phyloP scores from a whole-genome alignment of 2,329 filamentous ascomycete species.

The Fusarium kyushuense region DNA sequence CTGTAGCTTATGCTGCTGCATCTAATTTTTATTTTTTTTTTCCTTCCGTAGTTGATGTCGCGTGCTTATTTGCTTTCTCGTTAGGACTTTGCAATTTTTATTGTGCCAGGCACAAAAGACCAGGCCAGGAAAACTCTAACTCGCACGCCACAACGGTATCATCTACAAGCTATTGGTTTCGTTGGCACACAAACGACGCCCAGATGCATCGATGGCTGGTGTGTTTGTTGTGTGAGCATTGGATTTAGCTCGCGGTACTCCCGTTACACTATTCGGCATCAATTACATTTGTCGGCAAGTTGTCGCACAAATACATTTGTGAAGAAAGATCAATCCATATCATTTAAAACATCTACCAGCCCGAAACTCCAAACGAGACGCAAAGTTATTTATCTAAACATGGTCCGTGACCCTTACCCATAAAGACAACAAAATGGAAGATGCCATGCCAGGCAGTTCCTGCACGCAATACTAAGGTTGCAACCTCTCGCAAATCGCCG shows the following conservation, averaged over 20 bases:
- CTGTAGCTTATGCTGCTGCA: not conserved
- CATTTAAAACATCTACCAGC: conserved; percentile 8
- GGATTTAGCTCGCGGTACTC: not conserved
- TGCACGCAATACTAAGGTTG: not conserved
- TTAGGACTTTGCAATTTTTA: not conserved
- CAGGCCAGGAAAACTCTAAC: not conserved
- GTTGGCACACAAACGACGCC: not conserved
- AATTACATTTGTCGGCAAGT: not conserved
- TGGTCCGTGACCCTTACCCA: conserved; percentile 4
- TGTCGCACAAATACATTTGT: rapidly evolving
- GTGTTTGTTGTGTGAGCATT: not conserved
- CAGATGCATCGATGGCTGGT: not conserved
- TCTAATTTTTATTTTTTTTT: not conserved
- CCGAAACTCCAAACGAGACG: conserved; percentile 23
- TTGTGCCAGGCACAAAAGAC: not conserved
- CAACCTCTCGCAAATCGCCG: not conserved
- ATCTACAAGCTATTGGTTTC: not conserved
- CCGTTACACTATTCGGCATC: not conserved
- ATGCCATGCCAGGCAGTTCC: not conserved
- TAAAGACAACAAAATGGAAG: not conserved
- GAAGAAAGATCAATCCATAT: not conserved
- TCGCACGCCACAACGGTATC: not conserved
- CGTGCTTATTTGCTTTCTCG: not conserved
- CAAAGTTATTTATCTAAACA: conserved; percentile 23
- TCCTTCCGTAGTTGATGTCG: not conserved